Evolutionary conservation across 78 protist species (phyloP).

Genomic region (Dictyostelium intermedium): DNA sequence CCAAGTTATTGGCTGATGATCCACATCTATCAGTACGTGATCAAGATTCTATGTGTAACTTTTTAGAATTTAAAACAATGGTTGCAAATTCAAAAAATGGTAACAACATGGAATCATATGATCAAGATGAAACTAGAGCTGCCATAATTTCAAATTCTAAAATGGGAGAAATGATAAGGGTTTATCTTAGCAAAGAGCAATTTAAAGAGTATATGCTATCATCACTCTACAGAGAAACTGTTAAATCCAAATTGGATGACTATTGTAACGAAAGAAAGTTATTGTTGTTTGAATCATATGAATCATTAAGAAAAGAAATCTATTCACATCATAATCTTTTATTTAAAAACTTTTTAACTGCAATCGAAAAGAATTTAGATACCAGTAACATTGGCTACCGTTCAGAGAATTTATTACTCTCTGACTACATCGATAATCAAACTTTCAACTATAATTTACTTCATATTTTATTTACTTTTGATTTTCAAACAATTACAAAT

Average conservation of each 20-base stretch:
- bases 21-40: neutral
- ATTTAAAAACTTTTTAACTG: neutral
- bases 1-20: constrained; percentile 11
- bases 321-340: neutral
- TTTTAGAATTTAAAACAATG: neutral
- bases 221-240: neutral
- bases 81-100: neutral
- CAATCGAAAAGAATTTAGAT: neutral
- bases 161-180: neutral
- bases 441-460: neutral
- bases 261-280: neutral
- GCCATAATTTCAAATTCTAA: neutral
- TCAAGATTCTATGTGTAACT: neutral
- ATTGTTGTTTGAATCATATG: neutral
- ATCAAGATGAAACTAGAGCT: neutral
- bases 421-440: neutral
- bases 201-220: neutral
- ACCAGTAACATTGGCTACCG: neutral
- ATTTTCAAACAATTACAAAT: neutral
- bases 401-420: neutral
- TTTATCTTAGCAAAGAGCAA: neutral
- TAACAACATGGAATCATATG: neutral
- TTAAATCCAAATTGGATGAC: neutral
- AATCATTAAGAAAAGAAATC: neutral
- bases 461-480: neutral